These are phyloP conservation scores for Crithidia expoeki DNA, from an alignment of 208 protist species.

Conservation along the genomic window DNA sequence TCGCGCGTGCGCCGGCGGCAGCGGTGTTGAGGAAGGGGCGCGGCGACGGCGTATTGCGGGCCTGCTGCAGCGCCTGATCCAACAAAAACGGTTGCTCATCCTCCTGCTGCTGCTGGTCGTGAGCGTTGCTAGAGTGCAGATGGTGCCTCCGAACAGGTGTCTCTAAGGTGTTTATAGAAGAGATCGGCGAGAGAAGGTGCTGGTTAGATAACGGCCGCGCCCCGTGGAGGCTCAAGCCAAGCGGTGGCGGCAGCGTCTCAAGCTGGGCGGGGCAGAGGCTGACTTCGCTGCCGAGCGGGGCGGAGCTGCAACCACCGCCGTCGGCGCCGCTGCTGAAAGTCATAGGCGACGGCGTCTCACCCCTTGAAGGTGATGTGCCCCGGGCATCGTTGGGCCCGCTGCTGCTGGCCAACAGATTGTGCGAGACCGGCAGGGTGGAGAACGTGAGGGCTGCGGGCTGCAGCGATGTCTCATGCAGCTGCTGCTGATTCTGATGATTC, in stretches of 20 bases:
- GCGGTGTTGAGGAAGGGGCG: background rate
- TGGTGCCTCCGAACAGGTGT: too few species aligned
- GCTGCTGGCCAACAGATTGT: background rate
- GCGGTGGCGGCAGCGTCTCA: slow-evolving; percentile 12
- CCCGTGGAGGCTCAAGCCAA: background rate
- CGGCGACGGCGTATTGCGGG: background rate
- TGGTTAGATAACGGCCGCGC: background rate
- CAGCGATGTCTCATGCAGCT: background rate
- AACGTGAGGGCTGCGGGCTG: background rate
- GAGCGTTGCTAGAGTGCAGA: too few species aligned
- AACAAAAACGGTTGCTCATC: background rate
- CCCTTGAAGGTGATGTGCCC: background rate
- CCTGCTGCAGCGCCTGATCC: background rate
- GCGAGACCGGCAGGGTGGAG: background rate
- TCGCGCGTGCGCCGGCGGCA: background rate
- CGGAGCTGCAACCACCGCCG: background rate
- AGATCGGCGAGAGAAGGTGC: too few species aligned
- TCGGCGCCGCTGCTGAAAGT: too few species aligned
- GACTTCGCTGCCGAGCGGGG: background rate
- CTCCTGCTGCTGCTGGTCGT: slow-evolving; percentile 1
- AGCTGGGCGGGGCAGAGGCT: background rate
- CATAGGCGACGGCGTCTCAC: background rate
- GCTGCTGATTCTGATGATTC: background rate
- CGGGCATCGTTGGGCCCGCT: background rate
- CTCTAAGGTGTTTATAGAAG: too few species aligned